Conservation (phyloP, 2,329 filamentous ascomycete genomes). For the Anthostomella pinea region DNA sequence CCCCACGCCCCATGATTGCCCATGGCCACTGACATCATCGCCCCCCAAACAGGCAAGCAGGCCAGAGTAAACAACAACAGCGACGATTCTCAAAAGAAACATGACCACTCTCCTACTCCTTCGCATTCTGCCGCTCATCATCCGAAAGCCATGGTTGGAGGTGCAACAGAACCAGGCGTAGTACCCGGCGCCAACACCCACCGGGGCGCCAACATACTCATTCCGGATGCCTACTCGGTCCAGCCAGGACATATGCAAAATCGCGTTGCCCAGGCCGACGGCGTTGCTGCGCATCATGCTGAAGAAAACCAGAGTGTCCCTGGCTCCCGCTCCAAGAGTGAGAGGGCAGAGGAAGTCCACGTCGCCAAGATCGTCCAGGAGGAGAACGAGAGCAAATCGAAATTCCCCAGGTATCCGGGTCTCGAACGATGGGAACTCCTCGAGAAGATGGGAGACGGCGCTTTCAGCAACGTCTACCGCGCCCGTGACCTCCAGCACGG, state of each 20-base stretch:
- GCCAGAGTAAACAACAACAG: slow-evolving; percentile 66
- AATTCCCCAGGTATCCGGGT: slow-evolving; percentile 82
- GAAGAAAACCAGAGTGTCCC: slow-evolving; percentile 57
- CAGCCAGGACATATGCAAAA: slow-evolving; percentile 61
- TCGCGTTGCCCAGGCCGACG: slow-evolving; percentile 64
- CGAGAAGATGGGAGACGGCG: slow-evolving; percentile 98
- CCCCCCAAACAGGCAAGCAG: slow-evolving; percentile 67
- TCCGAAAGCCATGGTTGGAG: slow-evolving; percentile 56
- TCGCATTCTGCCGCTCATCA: slow-evolving; percentile 51
- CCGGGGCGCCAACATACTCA: slow-evolving; percentile 44
- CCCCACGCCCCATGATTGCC: slow-evolving; percentile 11
- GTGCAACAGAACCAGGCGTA: slow-evolving; percentile 41
- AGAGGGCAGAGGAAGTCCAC: slow-evolving; percentile 60
- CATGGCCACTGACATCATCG: slow-evolving; percentile 34
- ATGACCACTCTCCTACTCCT: slow-evolving; percentile 46
- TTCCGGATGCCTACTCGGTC: slow-evolving; percentile 59
- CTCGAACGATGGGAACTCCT: slow-evolving; percentile 81
- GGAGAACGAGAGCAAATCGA: slow-evolving; percentile 81
- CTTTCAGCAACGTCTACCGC: slow-evolving; percentile 97
- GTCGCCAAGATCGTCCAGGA: slow-evolving; percentile 86
- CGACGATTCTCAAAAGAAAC: slow-evolving; percentile 50
- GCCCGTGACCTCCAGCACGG: slow-evolving; percentile 72
- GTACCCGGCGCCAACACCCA: slow-evolving; percentile 40
- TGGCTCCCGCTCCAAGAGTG: slow-evolving; percentile 37
- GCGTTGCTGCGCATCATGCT: slow-evolving; percentile 60